Evolutionary conservation across 176 grass and related monocot species (phyloP), one percentile per base, ranked within the genome.

Genomic region (Oryza officinalis): DNA sequence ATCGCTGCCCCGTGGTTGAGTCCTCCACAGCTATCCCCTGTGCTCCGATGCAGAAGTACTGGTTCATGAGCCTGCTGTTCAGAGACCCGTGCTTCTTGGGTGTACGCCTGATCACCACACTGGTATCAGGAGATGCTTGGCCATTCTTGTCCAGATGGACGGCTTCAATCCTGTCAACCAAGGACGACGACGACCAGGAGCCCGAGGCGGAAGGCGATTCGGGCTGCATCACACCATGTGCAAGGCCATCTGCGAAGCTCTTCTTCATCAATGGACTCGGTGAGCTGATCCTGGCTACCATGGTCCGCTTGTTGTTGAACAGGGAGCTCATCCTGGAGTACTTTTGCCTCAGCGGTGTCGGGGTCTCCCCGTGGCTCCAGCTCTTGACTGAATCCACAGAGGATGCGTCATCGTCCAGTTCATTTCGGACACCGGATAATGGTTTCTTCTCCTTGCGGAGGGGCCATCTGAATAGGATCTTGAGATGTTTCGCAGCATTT

Each of bases 331-430:
- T 30, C 83, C 77, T 92, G 8, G 87, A 91, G 86, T 95, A 95
- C 30, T 87, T 90, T 37, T 95, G 91, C 57, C 96, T 89, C 44
- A 98, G 78, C 0, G 96, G 91, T 54, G 92, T 90, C 7, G 89
- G 96, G 27, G 91, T 80, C n/a, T 95, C 83, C 10, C 20, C 27
- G 35, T 86, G 73, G 64, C 91, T 91, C 80, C 85, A 91, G 82
- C 85, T 95, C 86, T 88, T 98, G 37, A 86, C 78, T 15, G 96
- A 93, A 13, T 87, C 89, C 72, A 93, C 27, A 0, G 92, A 95
- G 13, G 78, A 86, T 26, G 65, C 78, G 10, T 93, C 85, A 6
- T 91, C 82, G 22, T 91, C 89, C 37, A 86, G 46, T 61, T 82
- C 88, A 8, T 77, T 89, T 23, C 63, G 76, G 2, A 22, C 76